phyloP scores from a whole-genome alignment of 1,284 basidiomycete species.

The Athelia sp. region DNA sequence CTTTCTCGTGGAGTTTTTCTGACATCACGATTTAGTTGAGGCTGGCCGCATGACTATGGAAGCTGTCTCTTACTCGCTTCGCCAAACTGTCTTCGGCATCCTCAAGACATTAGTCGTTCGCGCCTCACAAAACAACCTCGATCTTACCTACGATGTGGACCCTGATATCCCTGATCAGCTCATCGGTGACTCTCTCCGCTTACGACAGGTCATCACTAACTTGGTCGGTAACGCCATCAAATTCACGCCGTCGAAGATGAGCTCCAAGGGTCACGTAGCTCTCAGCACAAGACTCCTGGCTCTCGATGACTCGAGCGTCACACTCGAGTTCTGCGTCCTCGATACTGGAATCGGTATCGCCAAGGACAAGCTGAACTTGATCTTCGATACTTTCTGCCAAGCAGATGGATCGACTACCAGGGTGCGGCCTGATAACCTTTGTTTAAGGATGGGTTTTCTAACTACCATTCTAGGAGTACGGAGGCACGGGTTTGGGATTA shows the following conservation, averaged over 20 bases:
- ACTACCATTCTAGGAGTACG: conserved; percentile 70
- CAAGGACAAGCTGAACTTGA: conserved; percentile 96
- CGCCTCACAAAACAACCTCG: conserved; percentile 95
- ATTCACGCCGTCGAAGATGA: conserved; percentile 82
- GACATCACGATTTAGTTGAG: too few relatives aligned
- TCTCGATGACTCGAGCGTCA: conserved; percentile 73
- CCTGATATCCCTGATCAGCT: conserved; percentile 95
- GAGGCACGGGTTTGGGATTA: conserved; percentile 95
- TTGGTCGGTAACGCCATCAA: conserved; percentile 94
- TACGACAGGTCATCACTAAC: conserved; percentile 93
- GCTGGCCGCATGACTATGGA: conserved; percentile 99
- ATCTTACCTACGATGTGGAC: conserved; percentile 96
- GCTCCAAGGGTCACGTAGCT: conserved; percentile 86
- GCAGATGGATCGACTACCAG: conserved; percentile 93
- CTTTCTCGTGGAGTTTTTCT: too few relatives aligned
- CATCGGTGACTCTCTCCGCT: conserved; percentile 92
- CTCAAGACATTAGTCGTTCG: conserved; percentile 98
- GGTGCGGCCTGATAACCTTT: conserved; percentile 35
- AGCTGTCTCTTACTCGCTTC: conserved; percentile 95
- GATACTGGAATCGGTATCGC: conserved; percentile 99
- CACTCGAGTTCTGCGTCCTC: conserved; percentile 94
- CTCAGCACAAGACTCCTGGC: conserved; percentile 80
- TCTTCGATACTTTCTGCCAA: conserved; percentile 99
- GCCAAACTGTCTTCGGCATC: conserved; percentile 95
- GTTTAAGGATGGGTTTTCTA: conserved; percentile 6